Base-by-base conservation (phyloP, 2,329 filamentous ascomycete genomes). In the Aspergillus texensis region DNA sequence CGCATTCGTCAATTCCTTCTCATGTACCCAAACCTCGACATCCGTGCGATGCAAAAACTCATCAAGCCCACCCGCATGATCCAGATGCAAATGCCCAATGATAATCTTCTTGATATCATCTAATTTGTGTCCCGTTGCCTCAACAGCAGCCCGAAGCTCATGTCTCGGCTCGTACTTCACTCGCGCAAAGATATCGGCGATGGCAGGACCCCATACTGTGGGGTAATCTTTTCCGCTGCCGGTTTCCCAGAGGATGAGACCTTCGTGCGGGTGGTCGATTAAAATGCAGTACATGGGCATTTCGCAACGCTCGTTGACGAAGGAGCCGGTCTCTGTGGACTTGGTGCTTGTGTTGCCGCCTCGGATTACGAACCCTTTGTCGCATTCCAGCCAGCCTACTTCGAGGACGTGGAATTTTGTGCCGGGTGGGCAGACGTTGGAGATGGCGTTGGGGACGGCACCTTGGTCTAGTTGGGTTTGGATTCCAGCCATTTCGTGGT, bases 1-100 rank as follows among this genome's bases (percentile, higher is more conserved):
- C 1, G 64, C 64, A 16, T 32, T 36, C 6, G 32, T 43, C 6
- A 65, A 24, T 43, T 65, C 64, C n/a, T 32, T 45, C n/a, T 65
- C 64, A 57, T 65, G 64, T 11, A 65, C 64, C 61, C 61, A 65
- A 19, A 65, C 36, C 41, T 63, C 61, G n/a, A 61, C 61, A n/a
- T 61, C 64, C 14, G 19, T 61, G 14, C 46, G 57, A 34, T 54
- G 57, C 14, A 57, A 12, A 19, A 65, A 65, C 32, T 63, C 54
- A 32, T 65, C 58, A 9, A 65, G 28, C 1, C 64, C 64, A 4
- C 65, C 65, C 1, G 62, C 62, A 54, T 66, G 65, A 6, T 65
- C 62, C 6, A 62, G 34, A 46, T 65, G 65, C 26, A 66, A 43
- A 60, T 66, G 62, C 4, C 65, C 65, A 30, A 64, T 66, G 4